phyloP scores from a whole-genome alignment of 2,329 filamentous ascomycete genomes.

The Cercospora sojina region DNA sequence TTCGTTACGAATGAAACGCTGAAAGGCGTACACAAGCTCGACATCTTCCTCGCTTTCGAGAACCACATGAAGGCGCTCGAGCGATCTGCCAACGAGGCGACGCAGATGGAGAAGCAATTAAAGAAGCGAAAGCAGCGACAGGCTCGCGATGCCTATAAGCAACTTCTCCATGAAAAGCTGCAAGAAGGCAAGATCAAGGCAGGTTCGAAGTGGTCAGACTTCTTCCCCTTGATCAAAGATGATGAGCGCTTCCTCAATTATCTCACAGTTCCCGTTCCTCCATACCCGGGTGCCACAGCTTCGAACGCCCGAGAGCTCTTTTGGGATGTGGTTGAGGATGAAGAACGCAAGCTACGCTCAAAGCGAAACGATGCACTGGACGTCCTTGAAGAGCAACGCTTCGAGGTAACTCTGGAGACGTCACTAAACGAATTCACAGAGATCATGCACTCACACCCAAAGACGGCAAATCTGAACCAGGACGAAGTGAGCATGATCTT shows the following conservation, averaged over 20 bases:
- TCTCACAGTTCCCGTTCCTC: slow-evolving; percentile 63
- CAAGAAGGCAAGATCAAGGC: slow-evolving; percentile 80
- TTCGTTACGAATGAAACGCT: slow-evolving; percentile 84
- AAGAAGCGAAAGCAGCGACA: slow-evolving; percentile 81
- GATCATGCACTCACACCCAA: slow-evolving; percentile 79
- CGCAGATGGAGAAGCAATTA: slow-evolving; percentile 80
- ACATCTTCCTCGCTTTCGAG: slow-evolving; percentile 90
- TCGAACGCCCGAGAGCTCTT: slow-evolving; percentile 77
- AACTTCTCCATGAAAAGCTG: slow-evolving; percentile 72
- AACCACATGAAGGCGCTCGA: slow-evolving; percentile 92
- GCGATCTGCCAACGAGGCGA: slow-evolving; percentile 83
- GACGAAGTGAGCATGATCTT: slow-evolving; percentile 80
- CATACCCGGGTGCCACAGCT: slow-evolving; percentile 37
- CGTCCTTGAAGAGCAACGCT: slow-evolving; percentile 69
- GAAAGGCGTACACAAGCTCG: slow-evolving; percentile 78
- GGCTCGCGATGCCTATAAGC: slow-evolving; percentile 76
- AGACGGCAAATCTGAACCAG: slow-evolving; percentile 81
- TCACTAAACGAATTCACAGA: slow-evolving; percentile 83
- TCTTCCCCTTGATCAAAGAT: slow-evolving; percentile 70
- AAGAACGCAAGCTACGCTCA: slow-evolving; percentile 61
- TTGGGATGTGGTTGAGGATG: slow-evolving; percentile 92
- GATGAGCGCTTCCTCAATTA: slow-evolving; percentile 82
- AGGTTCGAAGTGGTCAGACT: slow-evolving; percentile 82
- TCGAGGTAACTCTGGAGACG: slow-evolving; percentile 83
- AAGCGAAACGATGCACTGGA: slow-evolving; percentile 37